Evolutionary conservation across 1,284 basidiomycete genomes (phyloP), one percentile per base, ranked within the genome.

Genomic region (Wolfiporia cocos): DNA sequence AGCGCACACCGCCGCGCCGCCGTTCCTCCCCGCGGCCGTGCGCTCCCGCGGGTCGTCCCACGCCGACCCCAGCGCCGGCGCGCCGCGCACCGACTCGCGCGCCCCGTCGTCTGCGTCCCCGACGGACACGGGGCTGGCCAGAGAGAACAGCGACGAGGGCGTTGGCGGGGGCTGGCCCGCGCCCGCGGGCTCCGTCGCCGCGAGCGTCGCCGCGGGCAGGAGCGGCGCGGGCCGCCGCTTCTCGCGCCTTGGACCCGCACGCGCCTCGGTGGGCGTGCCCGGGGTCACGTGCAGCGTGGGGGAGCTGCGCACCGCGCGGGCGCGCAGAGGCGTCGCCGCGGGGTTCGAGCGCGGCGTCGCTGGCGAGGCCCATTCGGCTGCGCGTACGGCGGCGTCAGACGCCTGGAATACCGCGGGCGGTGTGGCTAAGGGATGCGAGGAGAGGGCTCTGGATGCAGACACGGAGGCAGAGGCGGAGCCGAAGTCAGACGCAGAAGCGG

Each of bases 151-250:
- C 5, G 41, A 29, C 15, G 24, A 6, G 26, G 42, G 29, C 12
- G 50, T 37, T 19, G 41, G 34, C 26, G 40, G 36, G 9, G n/a
- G 29, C 26, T 30, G 14, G n/a, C n/a, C n/a, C n/a, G n/a, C n/a
- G n/a, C n/a, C n/a, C 17, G 6, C 5, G 4, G 5, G 17, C 10
- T 10, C 6, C 15, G 10, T 5, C 2, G 12, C 36, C 3, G 31
- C 12, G 28, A 28, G 22, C 14, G 33, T 21, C 17, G 33, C 26
- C 14, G 34, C 34, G 14, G 42, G 42, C 4, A 37, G 36, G 15
- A 37, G 36, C 2, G 35, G 30, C 34, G 26, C 26, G 26, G 41
- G 17, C 26, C 41, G 12, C 6, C 4, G 29, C 18, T n/a, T 19
- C 28, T 32, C 20, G 23, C 17, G 4, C 24, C 33, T n/a, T 1